Base-by-base conservation (phyloP, 345 rosid species). In the Boechera divaricarpa region DNA sequence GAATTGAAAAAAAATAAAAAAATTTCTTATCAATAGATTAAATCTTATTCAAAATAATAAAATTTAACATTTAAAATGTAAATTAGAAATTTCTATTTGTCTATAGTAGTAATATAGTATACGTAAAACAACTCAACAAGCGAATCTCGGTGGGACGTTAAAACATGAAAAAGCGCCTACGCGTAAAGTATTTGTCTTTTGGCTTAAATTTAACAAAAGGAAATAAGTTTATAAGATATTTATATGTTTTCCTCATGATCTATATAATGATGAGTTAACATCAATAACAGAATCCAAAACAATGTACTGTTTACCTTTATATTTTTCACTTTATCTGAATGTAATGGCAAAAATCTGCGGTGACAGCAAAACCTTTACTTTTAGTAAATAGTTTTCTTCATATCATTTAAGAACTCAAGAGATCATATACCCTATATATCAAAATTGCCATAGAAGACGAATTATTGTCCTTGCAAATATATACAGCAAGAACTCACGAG, bases 391-490 rank as follows among this genome's bases (percentile, higher is more conserved):
- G 3, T 12, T 64, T 54, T 21, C 12, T 45, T 55, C 65, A 52
- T 41, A 48, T 48, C 29, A 51, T 36, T 64, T 32, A 57, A 35
- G 12, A 66, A 16, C 18, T 48, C 29, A 16, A 35, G 16, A 67
- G 5, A 31, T 21, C 28, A 38, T 26, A 26, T 38, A 28, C 7
- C 4, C 2, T 0, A 12, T 35, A 51, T 24, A 62, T n/a, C 26
- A 53, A 63, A 39, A 29, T 18, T 45, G 31, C 15, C 21, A 58
- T 57, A 36, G n/a, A 48, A 36, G 58, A 47, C 29, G n/a, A 58
- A 75, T 48, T 29, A 67, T 75, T 67, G 67, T 57, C 78, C 59
- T 74, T 74, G 78, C 56, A 55, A 45, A 65, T 56, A 21, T 15
- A 57, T 15, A 59, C 66, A 66, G 24, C 51, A 54, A 26, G 60